Evolutionary conservation across 1,284 basidiomycete genomes (phyloP), one percentile per base, ranked within the genome.

Genomic region (Schizophyllum commune): DNA sequence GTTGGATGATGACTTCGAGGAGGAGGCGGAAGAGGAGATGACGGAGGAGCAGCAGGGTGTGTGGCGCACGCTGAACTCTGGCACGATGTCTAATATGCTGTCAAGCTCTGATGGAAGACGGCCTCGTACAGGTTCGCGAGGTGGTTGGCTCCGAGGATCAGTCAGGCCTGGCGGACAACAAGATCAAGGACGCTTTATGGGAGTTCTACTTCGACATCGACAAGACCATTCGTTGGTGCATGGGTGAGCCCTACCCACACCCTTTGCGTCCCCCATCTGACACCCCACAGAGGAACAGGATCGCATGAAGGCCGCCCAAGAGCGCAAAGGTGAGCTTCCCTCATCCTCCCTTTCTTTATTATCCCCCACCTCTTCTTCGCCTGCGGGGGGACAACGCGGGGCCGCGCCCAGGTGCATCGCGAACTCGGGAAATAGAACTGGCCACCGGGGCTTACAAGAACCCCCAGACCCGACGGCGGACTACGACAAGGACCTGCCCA

Each of bases 161-260:
- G 53, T 88, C 86, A 34, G 87, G 85, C 17, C 75, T 96, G 57
- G 79, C 88, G 47, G 92, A 96, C 70, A 73, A 76, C 52, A 81
- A 84, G 58, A 91, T 99, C 72, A 85, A 84, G 68, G 90, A 95
- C 66, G 81, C 84, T 0, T 78, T 98, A 55, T 98, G 94, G 90
- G 88, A 98, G 67, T 86, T 81, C 67, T 92, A 91, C 75, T 98
- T 97, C 69, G 88, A 98, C 69, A 82, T 91, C 19, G 86, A 93
- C 52, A 82, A 88, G 69, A 86, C 91, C 5, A 75, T 96, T 15
- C 75, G 84, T 51, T 91, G 86, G 82, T 78, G 94, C 22, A 67
- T 89, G 53, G 85, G 90, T 91, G 65, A 65, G 83, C 75, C 15
- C 19, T 4, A 59, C 52, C 27, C 17, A 52, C 7, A n/a, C 63